Conservation (phyloP, 177 flowering plant genomes). For the Vitis hybrid region DNA sequence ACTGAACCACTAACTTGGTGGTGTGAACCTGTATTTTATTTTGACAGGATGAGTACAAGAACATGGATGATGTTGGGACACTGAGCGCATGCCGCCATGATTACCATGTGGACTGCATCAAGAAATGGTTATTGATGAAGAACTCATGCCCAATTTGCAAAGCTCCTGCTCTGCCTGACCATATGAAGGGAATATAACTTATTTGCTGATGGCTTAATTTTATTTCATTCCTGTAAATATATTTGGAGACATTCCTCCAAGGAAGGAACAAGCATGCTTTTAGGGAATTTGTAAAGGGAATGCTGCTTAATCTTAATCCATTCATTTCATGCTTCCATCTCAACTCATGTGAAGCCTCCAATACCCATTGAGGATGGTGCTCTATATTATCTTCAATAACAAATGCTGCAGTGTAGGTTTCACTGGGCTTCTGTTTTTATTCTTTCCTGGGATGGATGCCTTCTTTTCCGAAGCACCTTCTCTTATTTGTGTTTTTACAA, state of each 20-base stretch:
- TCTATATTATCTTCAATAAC: too few species aligned
- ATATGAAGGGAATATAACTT: constrained; percentile 12
- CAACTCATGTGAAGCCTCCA: not conserved
- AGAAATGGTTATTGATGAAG: constrained; percentile 70
- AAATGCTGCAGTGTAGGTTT: not conserved
- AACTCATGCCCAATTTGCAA: constrained; percentile 73
- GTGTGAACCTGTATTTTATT: not conserved
- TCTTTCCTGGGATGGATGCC: too few species aligned
- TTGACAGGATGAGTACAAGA: constrained; percentile 67
- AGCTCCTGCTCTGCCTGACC: constrained; percentile 37
- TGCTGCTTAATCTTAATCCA: not conserved
- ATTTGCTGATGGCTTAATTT: not conserved
- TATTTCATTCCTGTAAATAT: constrained; percentile 10
- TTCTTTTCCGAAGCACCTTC: too few species aligned
- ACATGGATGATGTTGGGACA: constrained; percentile 51
- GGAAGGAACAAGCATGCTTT: not conserved
- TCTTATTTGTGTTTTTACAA: too few species aligned
- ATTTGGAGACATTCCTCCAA: constrained; percentile 10
- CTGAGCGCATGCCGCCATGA: constrained; percentile 54
- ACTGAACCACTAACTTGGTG: not conserved
- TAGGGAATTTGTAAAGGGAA: constrained; percentile 2
- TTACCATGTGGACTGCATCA: constrained; percentile 60
- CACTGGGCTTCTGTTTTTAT: too few species aligned
- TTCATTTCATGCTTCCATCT: constrained; percentile 5
- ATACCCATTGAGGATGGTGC: not conserved